Base-by-base conservation (phyloP, 306 rosid genomes). In the Citrullus mucosospermus region DNA sequence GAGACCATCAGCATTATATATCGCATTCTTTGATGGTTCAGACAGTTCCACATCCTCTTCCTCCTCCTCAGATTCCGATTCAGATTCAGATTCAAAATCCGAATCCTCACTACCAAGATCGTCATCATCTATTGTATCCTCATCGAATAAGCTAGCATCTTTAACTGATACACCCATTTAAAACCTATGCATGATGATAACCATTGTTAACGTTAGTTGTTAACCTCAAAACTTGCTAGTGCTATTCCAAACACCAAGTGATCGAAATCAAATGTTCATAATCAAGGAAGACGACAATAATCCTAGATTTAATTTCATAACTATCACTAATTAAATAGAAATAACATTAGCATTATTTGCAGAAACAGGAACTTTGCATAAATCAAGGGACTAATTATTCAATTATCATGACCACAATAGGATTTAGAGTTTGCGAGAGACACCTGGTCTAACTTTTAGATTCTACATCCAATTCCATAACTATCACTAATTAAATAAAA, bases 1-100 rank as follows among this genome's bases (percentile, higher is more conserved):
- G 61, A 93, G 76, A 53, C 90, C 98, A 13, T 93, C 93, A 20
- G 83, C 84, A 83, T 91, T 90, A 80, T 87, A 78, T 6, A 86
- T 75, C 9, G 98, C 96, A 14, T 10, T 90, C 84, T 89, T 87
- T 3, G 96, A 88, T 1, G 98, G 91, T 32, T 88, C 93, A 12
- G 85, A 2, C 85, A 84, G 81, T 80, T 83, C 88, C 75, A 91
- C 85, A 61, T 90, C 91, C 10, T 82, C 96, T 0, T 80, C 92
- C 43, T 59, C 50, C 14, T 66, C 50, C 14, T 91, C 93, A n/a
- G 81, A 78, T 6, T 80, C 96, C 3, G 91, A 83, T 10, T 90
- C 98, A 22, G 88, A 84, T 34, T 85, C 84, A n/a, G 89, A 84
- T 46, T 85, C 98, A 16, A 87, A 84, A 9, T 84, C 84, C 10